phyloP scores from a whole-genome alignment of 2,329 filamentous ascomycete species.

The Microcyclospora tardicrescens region DNA sequence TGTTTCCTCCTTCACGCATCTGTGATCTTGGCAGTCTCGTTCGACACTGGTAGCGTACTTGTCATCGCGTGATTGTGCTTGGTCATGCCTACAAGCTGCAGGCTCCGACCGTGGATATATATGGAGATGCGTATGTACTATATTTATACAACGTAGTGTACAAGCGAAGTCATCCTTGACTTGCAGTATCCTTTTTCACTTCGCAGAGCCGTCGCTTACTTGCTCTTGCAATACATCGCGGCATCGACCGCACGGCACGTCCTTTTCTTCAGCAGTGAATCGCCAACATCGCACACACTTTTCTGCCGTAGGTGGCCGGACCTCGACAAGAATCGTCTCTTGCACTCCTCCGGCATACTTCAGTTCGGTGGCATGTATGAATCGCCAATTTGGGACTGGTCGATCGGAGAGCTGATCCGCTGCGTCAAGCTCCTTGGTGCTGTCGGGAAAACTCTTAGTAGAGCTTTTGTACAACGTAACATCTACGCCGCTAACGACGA shows the following conservation, averaged over 20 bases:
- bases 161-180: too few relatives aligned
- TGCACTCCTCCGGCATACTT: too few relatives aligned
- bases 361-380: background rate
- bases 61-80: too few relatives aligned
- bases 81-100: too few relatives aligned
- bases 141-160: too few relatives aligned
- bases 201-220: background rate
- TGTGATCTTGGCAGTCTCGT: too few relatives aligned
- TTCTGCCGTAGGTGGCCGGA: conserved; percentile 34
- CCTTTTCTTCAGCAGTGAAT: conserved; percentile 53
- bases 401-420: too few relatives aligned
- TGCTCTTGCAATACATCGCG: conserved; percentile 44
- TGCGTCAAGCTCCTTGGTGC: background rate
- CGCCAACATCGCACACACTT: conserved; percentile 91
- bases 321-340: conserved; percentile 13
- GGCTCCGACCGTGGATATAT: too few relatives aligned
- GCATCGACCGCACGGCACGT: conserved; percentile 61
- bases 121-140: too few relatives aligned
- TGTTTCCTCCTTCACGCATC: too few relatives aligned
- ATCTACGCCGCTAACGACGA: conserved; percentile 28
- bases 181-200: background rate
- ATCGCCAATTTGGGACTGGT: too few relatives aligned
- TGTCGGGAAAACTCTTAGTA: background rate
- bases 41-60: too few relatives aligned
- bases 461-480: conserved; percentile 13